These are phyloP conservation scores for Komagataella populi DNA, from an alignment of 805 yeast genomes.

Conservation along the genomic window DNA sequence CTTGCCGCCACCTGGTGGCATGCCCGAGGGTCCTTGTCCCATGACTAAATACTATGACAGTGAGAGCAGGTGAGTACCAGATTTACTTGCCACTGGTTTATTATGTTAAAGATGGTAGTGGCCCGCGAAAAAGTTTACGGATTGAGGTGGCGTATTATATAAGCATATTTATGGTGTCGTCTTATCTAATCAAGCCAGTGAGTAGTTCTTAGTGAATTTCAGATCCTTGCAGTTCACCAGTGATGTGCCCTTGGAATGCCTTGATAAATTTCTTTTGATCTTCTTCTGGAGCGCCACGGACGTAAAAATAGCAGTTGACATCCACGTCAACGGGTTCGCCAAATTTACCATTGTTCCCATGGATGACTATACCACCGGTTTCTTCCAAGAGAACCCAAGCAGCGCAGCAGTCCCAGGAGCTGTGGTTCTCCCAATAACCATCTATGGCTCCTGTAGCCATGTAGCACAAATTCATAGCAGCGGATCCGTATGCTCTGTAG, in stretches of 20 bases:
- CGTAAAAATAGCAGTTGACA: slow-evolving; percentile 5
- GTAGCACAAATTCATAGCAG: slow-evolving; percentile 47
- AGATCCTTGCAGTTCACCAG: slow-evolving; percentile 1
- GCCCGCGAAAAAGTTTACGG: neutral
- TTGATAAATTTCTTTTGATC: slow-evolving; percentile 7
- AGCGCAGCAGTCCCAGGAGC: slow-evolving; percentile 60
- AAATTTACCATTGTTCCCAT: slow-evolving; percentile 37
- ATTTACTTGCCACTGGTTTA: slow-evolving; percentile 21
- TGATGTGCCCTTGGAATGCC: slow-evolving; percentile 4
- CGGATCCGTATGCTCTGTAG: slow-evolving; percentile 47
- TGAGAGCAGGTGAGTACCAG: neutral
- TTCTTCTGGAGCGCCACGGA: slow-evolving; percentile 6
- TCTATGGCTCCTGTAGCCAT: slow-evolving; percentile 47
- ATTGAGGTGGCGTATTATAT: neutral
- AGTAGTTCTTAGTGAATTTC: neutral
- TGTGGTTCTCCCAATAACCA: slow-evolving; percentile 49
- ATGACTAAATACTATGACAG: slow-evolving; percentile 8
- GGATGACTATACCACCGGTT: slow-evolving; percentile 44
- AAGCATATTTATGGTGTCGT: neutral
- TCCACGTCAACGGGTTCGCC: slow-evolving; percentile 26
- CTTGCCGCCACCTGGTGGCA: slow-evolving; percentile 9
- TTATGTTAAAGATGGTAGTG: neutral
- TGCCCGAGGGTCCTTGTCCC: slow-evolving; percentile 12
- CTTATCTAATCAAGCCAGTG: neutral
- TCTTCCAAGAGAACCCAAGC: slow-evolving; percentile 50